Base-by-base conservation (phyloP, 2,329 filamentous ascomycete species). In the Balansia obtecta region DNA sequence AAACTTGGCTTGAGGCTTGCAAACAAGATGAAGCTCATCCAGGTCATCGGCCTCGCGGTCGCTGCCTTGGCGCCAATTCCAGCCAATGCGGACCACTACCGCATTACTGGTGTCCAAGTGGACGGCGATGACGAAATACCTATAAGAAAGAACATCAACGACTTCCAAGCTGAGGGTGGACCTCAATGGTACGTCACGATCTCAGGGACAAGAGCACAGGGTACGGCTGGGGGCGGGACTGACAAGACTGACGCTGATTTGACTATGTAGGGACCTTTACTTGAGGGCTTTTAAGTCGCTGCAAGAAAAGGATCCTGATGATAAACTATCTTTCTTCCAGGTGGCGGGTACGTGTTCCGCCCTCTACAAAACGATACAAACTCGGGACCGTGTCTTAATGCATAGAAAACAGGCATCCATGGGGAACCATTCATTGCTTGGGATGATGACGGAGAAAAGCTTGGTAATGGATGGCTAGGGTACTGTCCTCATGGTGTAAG, bases 241-340 rank as follows among this genome's bases (percentile, higher is more conserved):
- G 39, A 11, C 5, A 10, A 5, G 32, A 47, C 1, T 16, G 27
- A 39, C 20, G 15, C 48, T 50, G 13, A 50, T 20, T 12, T 33
- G 16, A 22, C 8, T 2, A 20, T 30, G 15, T 20, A 70, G 74
- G 73, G 71, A 77, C 45, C 65, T 79, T 6, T 75, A 74, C 55
- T 65, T 79, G 22, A 68, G 68, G 40, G 70, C 72, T 12, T 58
- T 78, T 16, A 60, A 61, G 37, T 62, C 65, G 20, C 65, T 78
- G 54, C 69, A 76, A 50, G 63, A 63, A 2, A 60, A 60, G 30
- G 57, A 69, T 51, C 62, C 71, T 48, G 58, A 61, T 5, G 67
- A 77, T 38, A 64, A 66, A 45, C 54, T 66, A 50, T 79, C 75
- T 1, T 78, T 71, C 58, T 79, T 75, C 56, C 68, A 74, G 50